Evolutionary conservation across 257 asterid species (phyloP).

Genomic region (Fraxinus quadrangulata): DNA sequence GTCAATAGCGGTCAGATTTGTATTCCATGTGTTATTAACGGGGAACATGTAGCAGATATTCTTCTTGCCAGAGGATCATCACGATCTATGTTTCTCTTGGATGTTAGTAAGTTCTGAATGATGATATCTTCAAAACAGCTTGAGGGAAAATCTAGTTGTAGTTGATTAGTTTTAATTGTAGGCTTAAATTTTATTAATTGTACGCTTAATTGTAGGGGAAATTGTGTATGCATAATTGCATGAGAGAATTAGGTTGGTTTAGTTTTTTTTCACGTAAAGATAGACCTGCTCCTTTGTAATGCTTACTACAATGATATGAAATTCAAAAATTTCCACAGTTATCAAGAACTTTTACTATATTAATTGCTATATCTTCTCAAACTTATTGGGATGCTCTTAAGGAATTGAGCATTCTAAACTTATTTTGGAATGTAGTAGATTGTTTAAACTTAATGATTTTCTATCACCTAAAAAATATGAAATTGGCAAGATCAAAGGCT

Average conservation of each 20-base stretch:
- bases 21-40: not conserved
- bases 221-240: too few relatives aligned
- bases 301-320: too few relatives aligned
- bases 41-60: too few relatives aligned
- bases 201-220: too few relatives aligned
- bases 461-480: not conserved
- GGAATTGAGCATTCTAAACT: conserved; percentile 5
- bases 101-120: not conserved
- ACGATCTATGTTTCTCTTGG: not conserved
- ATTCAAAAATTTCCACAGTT: not conserved
- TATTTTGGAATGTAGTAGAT: not conserved
- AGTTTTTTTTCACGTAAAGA: too few relatives aligned
- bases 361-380: not conserved
- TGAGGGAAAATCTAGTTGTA: too few relatives aligned
- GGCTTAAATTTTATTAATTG: too few relatives aligned
- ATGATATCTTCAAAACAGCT: not conserved
- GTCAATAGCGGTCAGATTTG: not conserved
- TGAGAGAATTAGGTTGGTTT: too few relatives aligned
- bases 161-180: too few relatives aligned
- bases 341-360: not conserved
- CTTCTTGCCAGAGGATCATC: not conserved
- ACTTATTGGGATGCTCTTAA: not conserved
- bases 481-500: not conserved
- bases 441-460: not conserved
- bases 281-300: too few relatives aligned